Percentiles rank a stretch among this genome's conserved stretches.
phyloP scores from a whole-genome alignment of 192 early-diverging fungal genomes.

The Backusella liffmaniae region DNA sequence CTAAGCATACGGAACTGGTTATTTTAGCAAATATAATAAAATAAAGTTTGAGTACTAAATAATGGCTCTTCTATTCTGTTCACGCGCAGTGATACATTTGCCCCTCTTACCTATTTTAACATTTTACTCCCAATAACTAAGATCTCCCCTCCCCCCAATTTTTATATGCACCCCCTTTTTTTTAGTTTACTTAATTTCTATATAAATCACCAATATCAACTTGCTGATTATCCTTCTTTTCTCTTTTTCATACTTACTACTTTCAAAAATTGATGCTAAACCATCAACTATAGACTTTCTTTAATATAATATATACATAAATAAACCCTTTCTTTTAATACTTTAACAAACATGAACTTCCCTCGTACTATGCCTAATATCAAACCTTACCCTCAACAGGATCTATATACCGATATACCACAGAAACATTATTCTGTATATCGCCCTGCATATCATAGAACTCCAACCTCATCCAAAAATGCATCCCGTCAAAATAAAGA shows the following conservation, averaged over 20 bases:
- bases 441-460: constrained; percentile 15
- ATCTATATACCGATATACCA: constrained; percentile 1
- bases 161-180: not conserved
- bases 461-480: not conserved
- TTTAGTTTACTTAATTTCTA: constrained; percentile 4
- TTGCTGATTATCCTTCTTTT: not conserved
- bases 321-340: constrained; percentile 2
- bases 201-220: not conserved
- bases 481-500: constrained; percentile 9
- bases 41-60: constrained; percentile 14
- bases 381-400: constrained; percentile 19
- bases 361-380: constrained; percentile 17
- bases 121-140: constrained; percentile 1
- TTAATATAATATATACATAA: not conserved
- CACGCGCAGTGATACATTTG: constrained; percentile 18
- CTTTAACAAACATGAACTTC: constrained; percentile 13
- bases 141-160: constrained; percentile 14
- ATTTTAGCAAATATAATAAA: constrained; percentile 11
- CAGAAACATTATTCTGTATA: constrained; percentile 8
- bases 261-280: not conserved
- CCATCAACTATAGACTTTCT: not conserved
- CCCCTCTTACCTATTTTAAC: not conserved
- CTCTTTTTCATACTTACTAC: not conserved
- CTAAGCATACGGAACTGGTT: constrained; percentile 4
- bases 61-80: constrained; percentile 8